Percentiles rank a stretch among this genome's conserved stretches.
phyloP scores from a whole-genome alignment of 176 grass and related monocot genomes.

The Rhipidocladum racemiflorum region DNA sequence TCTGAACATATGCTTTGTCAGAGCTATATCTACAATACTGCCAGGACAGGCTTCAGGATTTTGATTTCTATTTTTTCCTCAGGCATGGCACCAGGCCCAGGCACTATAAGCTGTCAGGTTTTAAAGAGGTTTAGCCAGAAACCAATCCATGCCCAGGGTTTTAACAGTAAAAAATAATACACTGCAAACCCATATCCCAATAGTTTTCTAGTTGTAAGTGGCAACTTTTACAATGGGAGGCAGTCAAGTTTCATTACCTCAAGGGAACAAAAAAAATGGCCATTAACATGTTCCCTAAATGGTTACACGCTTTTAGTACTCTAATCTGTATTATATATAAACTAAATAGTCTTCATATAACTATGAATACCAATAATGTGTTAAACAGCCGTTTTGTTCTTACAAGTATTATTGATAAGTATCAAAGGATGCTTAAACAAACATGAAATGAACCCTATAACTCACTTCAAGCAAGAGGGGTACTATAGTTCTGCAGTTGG shows the following conservation, averaged over 20 bases:
- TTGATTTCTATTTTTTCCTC: background rate
- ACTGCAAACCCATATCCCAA: background rate
- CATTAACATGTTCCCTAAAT: background rate
- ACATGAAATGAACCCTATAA: conserved; percentile 11
- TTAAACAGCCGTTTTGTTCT: background rate
- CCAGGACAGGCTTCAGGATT: background rate
- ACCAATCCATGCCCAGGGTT: background rate
- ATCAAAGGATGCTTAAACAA: conserved; percentile 22
- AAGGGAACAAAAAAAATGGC: background rate
- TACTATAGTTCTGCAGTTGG: conserved; percentile 65
- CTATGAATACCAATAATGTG: background rate
- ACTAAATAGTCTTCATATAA: background rate
- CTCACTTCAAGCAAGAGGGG: conserved; percentile 93
- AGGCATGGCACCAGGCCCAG: background rate
- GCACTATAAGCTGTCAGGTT: background rate
- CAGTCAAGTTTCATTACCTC: background rate
- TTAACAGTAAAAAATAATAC: background rate
- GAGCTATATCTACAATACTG: background rate
- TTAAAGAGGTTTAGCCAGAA: background rate
- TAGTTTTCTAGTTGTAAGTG: background rate
- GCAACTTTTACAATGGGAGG: background rate
- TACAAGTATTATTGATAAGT: conserved; percentile 22
- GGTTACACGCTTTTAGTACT: background rate
- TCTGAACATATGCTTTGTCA: background rate
- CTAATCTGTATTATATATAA: background rate